A percentile compares a stretch with the other conserved stretches of the same genome.
These are phyloP conservation scores for Blastobotrys peoriensis DNA, from an alignment of 805 yeast genomes.

Conservation along the genomic window DNA sequence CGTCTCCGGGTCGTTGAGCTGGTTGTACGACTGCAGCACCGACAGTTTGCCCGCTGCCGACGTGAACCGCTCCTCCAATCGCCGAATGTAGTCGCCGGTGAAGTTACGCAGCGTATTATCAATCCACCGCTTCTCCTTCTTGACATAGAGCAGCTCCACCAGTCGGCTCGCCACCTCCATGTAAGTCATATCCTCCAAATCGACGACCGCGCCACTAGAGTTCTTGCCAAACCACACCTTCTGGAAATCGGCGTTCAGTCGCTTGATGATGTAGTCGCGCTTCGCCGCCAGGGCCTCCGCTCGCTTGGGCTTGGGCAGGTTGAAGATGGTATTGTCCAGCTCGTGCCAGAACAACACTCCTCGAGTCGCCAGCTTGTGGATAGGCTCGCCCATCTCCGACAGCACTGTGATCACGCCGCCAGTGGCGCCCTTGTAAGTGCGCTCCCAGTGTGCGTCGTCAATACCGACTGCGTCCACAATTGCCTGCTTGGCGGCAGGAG, in stretches of 20 bases:
- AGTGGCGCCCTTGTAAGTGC: constrained; percentile 87
- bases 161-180: constrained; percentile 82
- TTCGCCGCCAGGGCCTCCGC: constrained; percentile 74
- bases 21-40: constrained; percentile 64
- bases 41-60: constrained; percentile 43
- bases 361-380: constrained; percentile 96
- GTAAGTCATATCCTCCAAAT: constrained; percentile 92
- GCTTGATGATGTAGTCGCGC: constrained; percentile 77
- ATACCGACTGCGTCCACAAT: constrained; percentile 91
- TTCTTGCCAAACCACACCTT: constrained; percentile 95
- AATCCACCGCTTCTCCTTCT: constrained; percentile 77
- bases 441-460: constrained; percentile 83
- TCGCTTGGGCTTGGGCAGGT: constrained; percentile 79
- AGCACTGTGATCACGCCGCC: constrained; percentile 96
- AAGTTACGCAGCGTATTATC: constrained; percentile 81
- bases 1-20: constrained; percentile 60
- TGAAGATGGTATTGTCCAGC: constrained; percentile 88
- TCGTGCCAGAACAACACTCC: constrained; percentile 98
- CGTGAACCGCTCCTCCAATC: constrained; percentile 95
- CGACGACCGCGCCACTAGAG: constrained; percentile 69
- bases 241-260: constrained; percentile 90
- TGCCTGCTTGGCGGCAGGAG: constrained; percentile 88
- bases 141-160: constrained; percentile 82
- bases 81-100: constrained; percentile 77
- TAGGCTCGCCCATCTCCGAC: constrained; percentile 99